Evolutionary conservation across 768 basidiomycete species (phyloP).

Genomic region (Leccinum boreale): DNA sequence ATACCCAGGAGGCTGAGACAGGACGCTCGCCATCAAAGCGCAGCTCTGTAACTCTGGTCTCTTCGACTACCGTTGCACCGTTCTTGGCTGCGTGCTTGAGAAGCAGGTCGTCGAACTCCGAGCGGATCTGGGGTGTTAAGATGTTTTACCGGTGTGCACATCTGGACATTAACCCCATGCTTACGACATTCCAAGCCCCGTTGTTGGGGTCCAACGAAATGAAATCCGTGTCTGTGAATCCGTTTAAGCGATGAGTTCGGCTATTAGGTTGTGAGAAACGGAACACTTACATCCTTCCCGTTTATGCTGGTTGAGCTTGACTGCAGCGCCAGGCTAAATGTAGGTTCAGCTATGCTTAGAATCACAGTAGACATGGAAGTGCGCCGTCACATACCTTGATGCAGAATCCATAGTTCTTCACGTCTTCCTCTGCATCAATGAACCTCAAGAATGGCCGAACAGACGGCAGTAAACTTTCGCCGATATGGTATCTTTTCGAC

Average conservation of each 20-base stretch:
- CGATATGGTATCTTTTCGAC: constrained; percentile 13
- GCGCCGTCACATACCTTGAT: constrained; percentile 3
- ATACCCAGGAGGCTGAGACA: constrained; percentile 1
- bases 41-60: constrained; percentile 7
- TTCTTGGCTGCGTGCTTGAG: constrained; percentile 1
- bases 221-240: constrained; percentile 7
- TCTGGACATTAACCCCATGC: background rate
- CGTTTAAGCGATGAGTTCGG: background rate
- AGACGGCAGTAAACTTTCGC: constrained; percentile 12
- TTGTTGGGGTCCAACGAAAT: constrained; percentile 5
- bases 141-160: background rate
- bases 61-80: background rate
- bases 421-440: constrained; percentile 4
- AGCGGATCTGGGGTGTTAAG: background rate
- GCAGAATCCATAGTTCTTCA: constrained; percentile 8
- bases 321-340: constrained; percentile 5
- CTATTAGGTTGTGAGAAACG: background rate
- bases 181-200: constrained; percentile 8
- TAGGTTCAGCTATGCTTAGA: background rate
- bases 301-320: constrained; percentile 8
- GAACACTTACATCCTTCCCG: constrained; percentile 6
- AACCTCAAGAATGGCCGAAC: constrained; percentile 8
- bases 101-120: constrained; percentile 6
- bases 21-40: constrained; percentile 2
- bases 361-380: background rate